phyloP scores from a whole-genome alignment of 176 grass and related monocot genomes.

The Musa acuminata region DNA sequence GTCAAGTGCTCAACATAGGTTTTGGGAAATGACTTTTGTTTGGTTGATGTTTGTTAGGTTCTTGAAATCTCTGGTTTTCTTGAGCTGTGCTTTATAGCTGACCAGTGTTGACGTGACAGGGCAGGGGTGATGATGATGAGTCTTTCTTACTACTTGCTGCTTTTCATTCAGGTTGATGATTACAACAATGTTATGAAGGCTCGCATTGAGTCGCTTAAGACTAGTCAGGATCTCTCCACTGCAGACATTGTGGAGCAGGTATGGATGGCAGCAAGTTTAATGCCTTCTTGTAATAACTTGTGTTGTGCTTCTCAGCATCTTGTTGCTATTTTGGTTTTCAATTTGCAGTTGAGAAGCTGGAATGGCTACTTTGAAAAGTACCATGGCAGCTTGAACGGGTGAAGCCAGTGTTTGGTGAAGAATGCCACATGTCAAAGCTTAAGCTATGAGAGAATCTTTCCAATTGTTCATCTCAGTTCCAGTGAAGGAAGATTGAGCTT shows the following conservation, averaged over 20 bases:
- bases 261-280: background rate
- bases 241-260: conserved; percentile 38
- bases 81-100: background rate
- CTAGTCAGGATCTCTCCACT: conserved; percentile 14
- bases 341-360: conserved; percentile 32
- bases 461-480: background rate
- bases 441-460: background rate
- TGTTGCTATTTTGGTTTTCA: background rate
- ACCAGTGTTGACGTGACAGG: background rate
- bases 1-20: background rate
- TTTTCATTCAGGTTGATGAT: conserved; percentile 36
- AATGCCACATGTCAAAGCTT: background rate
- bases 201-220: conserved; percentile 34
- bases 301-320: background rate
- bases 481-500: no score
- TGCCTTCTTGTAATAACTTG: background rate
- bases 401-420: background rate
- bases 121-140: background rate
- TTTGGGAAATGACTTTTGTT: background rate
- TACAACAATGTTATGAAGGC: conserved; percentile 37
- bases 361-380: conserved; percentile 12
- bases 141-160: conserved; percentile 1
- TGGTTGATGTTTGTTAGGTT: background rate
- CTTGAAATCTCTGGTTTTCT: background rate
- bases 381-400: background rate